These are phyloP conservation scores for Arabis alpina DNA, from an alignment of 345 rosid genomes.

Conservation along the genomic window DNA sequence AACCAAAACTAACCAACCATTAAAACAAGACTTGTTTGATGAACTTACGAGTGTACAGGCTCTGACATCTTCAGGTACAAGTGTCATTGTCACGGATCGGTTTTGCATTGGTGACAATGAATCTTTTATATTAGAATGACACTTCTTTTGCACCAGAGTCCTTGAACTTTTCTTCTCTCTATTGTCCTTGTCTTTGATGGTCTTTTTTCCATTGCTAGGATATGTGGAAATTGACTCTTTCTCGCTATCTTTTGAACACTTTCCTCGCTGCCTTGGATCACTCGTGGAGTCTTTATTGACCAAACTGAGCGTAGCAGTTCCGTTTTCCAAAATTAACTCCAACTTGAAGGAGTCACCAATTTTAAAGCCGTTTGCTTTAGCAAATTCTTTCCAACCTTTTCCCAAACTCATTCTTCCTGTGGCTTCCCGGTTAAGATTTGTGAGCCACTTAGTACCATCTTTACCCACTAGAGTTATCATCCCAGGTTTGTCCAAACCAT, in stretches of 20 bases:
- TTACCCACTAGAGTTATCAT: background rate
- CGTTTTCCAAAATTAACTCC: background rate
- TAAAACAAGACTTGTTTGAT: conserved; percentile 1
- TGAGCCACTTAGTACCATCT: background rate
- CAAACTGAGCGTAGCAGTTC: background rate
- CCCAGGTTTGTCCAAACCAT: background rate
- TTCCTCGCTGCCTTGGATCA: background rate
- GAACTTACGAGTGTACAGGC: background rate
- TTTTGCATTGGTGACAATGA: background rate
- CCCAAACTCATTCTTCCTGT: background rate
- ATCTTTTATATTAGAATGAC: background rate
- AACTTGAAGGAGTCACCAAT: background rate
- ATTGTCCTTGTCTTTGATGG: background rate
- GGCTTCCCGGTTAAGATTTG: background rate
- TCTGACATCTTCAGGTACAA: background rate
- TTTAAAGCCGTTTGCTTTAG: background rate
- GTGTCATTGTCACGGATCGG: background rate
- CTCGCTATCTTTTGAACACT: background rate
- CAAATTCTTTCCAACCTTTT: background rate
- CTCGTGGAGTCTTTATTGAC: background rate
- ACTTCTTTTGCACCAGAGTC: too few species aligned
- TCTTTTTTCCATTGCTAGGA: background rate
- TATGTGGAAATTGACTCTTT: background rate
- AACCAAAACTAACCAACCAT: background rate
- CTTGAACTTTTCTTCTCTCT: background rate